Evolutionary conservation across 2,329 filamentous ascomycete genomes (phyloP).

Genomic region (Diaporthe sp.): DNA sequence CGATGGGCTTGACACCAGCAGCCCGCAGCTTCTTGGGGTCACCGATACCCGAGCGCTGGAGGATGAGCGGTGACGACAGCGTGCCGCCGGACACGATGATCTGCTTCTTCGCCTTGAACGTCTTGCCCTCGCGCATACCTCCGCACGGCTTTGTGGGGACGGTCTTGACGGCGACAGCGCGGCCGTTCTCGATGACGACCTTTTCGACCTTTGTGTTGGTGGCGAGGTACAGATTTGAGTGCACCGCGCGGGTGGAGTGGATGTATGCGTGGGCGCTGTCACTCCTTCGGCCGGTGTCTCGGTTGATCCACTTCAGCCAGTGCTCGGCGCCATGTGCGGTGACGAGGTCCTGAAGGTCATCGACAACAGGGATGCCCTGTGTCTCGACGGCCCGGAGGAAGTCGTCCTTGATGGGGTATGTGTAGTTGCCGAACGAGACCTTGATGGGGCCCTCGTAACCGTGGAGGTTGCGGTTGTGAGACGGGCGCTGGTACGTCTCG

Average conservation of each 20-base stretch:
- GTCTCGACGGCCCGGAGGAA: constrained; percentile 80
- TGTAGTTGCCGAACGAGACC: constrained; percentile 85
- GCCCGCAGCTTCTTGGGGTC: constrained; percentile 78
- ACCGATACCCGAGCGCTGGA: constrained; percentile 80
- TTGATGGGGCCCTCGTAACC: constrained; percentile 86
- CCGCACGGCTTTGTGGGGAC: constrained; percentile 76
- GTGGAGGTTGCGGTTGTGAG: constrained; percentile 76
- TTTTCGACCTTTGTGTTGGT: constrained; percentile 85
- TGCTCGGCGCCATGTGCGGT: constrained; percentile 81
- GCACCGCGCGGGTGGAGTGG: constrained; percentile 78
- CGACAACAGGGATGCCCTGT: constrained; percentile 80
- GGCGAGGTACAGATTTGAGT: constrained; percentile 78
- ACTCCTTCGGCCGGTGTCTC: constrained; percentile 77
- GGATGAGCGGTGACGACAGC: constrained; percentile 79
- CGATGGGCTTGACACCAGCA: constrained; percentile 75
- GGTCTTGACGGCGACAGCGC: constrained; percentile 78
- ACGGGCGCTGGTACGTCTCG: constrained; percentile 79
- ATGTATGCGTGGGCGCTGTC: constrained; percentile 85
- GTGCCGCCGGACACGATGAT: constrained; percentile 81
- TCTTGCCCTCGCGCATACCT: constrained; percentile 57
- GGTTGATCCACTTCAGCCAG: constrained; percentile 90
- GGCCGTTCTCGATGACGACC: constrained; percentile 78
- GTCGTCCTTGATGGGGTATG: constrained; percentile 85
- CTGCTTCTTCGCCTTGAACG: constrained; percentile 78
- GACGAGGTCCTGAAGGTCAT: constrained; percentile 80